Percentiles rank a stretch among this genome's conserved stretches.
phyloP scores from a whole-genome alignment of 768 basidiomycete genomes.

The Psilocybe azurescens region DNA sequence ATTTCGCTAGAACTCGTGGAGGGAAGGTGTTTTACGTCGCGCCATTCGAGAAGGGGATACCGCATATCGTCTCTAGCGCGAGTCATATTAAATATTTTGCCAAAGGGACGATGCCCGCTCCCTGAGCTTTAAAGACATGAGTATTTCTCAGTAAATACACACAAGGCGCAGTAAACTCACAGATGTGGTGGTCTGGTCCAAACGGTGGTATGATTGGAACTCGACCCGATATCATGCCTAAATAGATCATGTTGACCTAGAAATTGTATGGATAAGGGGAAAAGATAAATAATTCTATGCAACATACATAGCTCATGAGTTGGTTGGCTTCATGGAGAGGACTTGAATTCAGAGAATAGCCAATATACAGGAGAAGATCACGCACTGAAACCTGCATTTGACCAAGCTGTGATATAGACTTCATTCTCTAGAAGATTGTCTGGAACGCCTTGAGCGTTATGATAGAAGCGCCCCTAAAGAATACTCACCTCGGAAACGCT shows the following conservation, averaged over 20 bases:
- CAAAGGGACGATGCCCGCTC: conserved; percentile 38
- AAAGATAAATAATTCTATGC: neutral
- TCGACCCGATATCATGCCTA: conserved; percentile 47
- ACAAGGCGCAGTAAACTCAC: conserved; percentile 21
- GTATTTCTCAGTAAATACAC: neutral
- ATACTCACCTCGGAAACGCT: conserved; percentile 24
- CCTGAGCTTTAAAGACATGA: conserved; percentile 25
- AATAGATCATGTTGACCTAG: conserved; percentile 56
- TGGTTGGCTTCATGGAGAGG: conserved; percentile 34
- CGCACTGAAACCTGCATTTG: conserved; percentile 61
- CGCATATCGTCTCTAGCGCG: conserved; percentile 38
- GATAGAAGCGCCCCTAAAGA: neutral
- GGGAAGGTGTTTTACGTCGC: conserved; percentile 44
- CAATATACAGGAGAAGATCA: conserved; percentile 5
- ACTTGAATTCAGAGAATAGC: neutral
- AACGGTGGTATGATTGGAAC: conserved; percentile 56
- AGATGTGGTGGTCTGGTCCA: conserved; percentile 45
- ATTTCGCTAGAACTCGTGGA: conserved; percentile 26
- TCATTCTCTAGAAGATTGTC: conserved; percentile 45
- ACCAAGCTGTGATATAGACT: conserved; percentile 61
- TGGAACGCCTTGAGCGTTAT: conserved; percentile 8
- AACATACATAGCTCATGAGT: conserved; percentile 39
- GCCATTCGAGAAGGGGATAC: conserved; percentile 53
- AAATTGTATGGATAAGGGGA: neutral
- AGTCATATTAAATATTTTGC: conserved; percentile 48